phyloP scores from a whole-genome alignment of 495 filamentous ascomycete genomes.

The Geopyxis carbonaria region DNA sequence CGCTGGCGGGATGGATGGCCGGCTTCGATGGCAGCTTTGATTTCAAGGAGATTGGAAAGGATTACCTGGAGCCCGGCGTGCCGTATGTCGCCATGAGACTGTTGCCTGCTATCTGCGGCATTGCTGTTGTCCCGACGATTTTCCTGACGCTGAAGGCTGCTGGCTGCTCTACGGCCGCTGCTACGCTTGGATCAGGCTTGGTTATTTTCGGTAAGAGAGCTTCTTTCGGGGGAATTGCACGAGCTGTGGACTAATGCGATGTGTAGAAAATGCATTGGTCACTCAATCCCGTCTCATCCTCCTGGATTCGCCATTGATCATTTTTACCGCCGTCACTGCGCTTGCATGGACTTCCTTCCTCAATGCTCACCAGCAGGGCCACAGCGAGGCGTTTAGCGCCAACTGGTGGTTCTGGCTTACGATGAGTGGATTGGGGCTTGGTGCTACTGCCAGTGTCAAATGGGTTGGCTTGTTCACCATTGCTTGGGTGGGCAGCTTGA shows the following conservation, averaged over 20 bases:
- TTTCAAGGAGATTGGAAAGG: slow-evolving; percentile 99
- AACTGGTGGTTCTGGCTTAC: slow-evolving; percentile 98
- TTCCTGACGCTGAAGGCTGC: slow-evolving; percentile 85
- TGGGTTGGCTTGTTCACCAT: slow-evolving; percentile 99
- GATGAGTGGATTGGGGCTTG: slow-evolving; percentile 70
- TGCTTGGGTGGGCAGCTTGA: slow-evolving; percentile 90
- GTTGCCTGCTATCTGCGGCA: slow-evolving; percentile 74
- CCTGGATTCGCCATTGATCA: slow-evolving; percentile 85
- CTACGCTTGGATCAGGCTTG: slow-evolving; percentile 62
- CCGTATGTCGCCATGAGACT: slow-evolving; percentile 97
- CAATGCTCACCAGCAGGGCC: slow-evolving; percentile 91
- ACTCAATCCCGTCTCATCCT: slow-evolving; percentile 92
- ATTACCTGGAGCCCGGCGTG: slow-evolving; percentile 85
- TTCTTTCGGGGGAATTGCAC: not conserved
- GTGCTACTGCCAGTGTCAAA: slow-evolving; percentile 88
- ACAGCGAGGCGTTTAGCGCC: slow-evolving; percentile 62
- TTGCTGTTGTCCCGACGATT: slow-evolving; percentile 73
- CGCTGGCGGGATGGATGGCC: slow-evolving; percentile 84
- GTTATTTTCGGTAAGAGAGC: slow-evolving; percentile 65
- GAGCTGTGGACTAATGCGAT: slow-evolving; percentile 9
- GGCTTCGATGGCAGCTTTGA: slow-evolving; percentile 93
- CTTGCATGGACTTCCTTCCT: slow-evolving; percentile 83
- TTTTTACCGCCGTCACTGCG: slow-evolving; percentile 83
- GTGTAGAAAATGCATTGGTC: slow-evolving; percentile 73
- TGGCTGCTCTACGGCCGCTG: slow-evolving; percentile 71